phyloP scores from a whole-genome alignment of 2,329 filamentous ascomycete species.

The Fusarium sp. region DNA sequence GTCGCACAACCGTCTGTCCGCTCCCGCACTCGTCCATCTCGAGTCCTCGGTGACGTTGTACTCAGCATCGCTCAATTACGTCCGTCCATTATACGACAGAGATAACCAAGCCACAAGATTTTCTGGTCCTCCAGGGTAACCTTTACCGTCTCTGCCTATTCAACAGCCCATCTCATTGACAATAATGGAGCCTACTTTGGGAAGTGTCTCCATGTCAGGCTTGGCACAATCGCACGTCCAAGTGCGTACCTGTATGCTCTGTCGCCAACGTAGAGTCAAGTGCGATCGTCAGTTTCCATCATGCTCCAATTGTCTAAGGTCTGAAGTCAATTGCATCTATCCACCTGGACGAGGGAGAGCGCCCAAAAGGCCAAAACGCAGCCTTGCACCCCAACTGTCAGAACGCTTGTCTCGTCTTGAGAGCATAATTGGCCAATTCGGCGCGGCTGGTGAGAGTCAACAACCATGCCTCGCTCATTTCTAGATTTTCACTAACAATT shows the following conservation, averaged over 20 bases:
- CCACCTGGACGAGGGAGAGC: neutral
- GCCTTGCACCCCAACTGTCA: neutral
- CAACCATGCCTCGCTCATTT: accelerated
- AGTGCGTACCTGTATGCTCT: neutral
- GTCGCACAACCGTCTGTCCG: neutral
- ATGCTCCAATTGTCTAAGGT: neutral
- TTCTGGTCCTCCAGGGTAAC: neutral
- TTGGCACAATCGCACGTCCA: neutral
- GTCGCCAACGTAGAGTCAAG: slow-evolving; percentile 1
- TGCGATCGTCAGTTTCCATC: neutral
- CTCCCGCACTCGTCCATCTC: neutral
- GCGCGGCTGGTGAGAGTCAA: neutral
- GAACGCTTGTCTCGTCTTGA: neutral
- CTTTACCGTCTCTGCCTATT: no score
- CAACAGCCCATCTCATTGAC: neutral
- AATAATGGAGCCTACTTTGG: neutral
- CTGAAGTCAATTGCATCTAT: neutral
- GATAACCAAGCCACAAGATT: neutral
- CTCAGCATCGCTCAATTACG: neutral
- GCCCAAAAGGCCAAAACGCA: neutral
- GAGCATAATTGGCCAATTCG: neutral
- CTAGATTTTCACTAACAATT: accelerated
- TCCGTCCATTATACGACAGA: neutral
- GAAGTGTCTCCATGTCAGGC: neutral
- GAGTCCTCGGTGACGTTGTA: neutral